Conservation (phyloP, 2,329 filamentous ascomycete species). For the Curvularia lunata region DNA sequence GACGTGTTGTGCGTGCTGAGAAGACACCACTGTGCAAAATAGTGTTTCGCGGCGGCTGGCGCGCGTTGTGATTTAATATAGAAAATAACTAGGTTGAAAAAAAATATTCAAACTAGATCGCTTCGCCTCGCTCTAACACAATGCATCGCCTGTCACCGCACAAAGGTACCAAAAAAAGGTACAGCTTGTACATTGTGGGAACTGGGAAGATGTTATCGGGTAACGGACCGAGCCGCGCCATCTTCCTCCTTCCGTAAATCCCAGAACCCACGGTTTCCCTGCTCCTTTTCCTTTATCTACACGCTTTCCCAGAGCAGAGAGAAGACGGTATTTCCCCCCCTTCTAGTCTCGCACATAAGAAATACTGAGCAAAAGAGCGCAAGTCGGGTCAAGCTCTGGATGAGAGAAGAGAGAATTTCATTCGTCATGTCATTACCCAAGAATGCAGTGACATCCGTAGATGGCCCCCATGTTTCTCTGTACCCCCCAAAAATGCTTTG, state of each 20-base stretch:
- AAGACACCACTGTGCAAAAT: background rate
- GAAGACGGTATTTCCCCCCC: too few relatives aligned
- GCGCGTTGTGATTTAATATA: background rate
- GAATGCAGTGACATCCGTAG: background rate
- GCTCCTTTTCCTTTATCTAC: background rate
- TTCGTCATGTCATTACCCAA: constrained; percentile 5
- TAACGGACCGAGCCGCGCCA: background rate
- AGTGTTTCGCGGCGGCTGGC: background rate
- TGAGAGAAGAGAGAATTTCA: constrained; percentile 5
- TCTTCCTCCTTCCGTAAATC: background rate
- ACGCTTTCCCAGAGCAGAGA: background rate
- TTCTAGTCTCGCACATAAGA: background rate
- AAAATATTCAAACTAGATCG: background rate
- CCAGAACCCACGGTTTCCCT: background rate
- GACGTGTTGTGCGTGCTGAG: background rate
- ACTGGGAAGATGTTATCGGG: background rate
- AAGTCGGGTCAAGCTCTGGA: too few relatives aligned
- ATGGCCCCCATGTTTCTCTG: background rate
- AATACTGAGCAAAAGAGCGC: background rate
- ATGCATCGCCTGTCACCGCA: background rate
- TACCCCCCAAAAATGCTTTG: background rate
- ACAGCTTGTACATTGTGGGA: background rate
- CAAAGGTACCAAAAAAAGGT: background rate
- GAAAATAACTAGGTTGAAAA: background rate
- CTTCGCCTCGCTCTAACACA: background rate